These are phyloP conservation scores for Cylindrodendrum hubeiense DNA, from an alignment of 2,329 filamentous ascomycete species.

Conservation along the genomic window DNA sequence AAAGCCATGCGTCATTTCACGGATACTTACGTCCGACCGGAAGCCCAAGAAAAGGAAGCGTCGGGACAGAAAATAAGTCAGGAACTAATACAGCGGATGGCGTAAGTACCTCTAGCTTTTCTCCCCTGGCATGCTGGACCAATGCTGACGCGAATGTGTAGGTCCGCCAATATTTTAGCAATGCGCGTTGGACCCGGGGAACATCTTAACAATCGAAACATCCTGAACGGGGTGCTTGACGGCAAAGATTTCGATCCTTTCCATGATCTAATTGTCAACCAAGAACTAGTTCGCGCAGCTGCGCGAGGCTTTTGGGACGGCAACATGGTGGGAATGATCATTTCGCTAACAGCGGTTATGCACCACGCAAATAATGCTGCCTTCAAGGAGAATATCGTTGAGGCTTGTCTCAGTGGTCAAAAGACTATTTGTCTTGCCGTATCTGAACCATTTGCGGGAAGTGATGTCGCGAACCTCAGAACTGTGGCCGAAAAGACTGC, in stretches of 20 bases:
- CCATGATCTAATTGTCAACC: conserved; percentile 81
- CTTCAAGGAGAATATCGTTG: conserved; percentile 74
- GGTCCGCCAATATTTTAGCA: conserved; percentile 71
- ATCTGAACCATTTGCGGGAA: conserved; percentile 87
- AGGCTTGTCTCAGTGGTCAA: conserved; percentile 80
- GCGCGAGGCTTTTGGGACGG: conserved; percentile 87
- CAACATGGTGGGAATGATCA: conserved; percentile 88
- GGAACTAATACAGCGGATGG: conserved; percentile 82
- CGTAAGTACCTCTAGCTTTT: conserved; percentile 57
- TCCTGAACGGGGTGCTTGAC: conserved; percentile 77
- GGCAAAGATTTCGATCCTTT: conserved; percentile 90
- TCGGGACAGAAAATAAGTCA: conserved; percentile 78
- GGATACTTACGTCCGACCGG: conserved; percentile 78
- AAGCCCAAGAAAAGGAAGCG: conserved; percentile 81
- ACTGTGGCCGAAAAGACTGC: conserved; percentile 83
- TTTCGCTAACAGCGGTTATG: conserved; percentile 82
- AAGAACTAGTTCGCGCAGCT: conserved; percentile 79
- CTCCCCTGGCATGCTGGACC: neutral
- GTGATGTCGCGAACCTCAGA: conserved; percentile 82
- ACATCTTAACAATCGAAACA: conserved; percentile 79
- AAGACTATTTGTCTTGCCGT: conserved; percentile 93
- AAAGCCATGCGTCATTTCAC: conserved; percentile 79
- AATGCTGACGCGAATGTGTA: neutral
- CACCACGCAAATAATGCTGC: conserved; percentile 78
- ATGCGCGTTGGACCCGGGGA: conserved; percentile 88